phyloP scores from a whole-genome alignment of 1,284 basidiomycete genomes.

The Ceratobasidium theobromae region DNA sequence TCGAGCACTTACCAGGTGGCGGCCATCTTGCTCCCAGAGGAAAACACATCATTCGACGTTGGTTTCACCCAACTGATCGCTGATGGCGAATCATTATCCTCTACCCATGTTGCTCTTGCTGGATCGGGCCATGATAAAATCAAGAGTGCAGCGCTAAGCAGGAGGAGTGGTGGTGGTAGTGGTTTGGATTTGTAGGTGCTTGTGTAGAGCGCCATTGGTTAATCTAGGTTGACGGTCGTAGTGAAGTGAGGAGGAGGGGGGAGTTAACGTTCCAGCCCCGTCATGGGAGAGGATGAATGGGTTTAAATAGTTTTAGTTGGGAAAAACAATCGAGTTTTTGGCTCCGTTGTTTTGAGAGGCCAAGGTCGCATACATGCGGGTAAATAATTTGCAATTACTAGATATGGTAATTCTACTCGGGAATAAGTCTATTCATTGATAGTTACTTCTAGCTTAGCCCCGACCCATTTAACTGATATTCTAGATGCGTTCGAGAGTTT shows the following conservation, averaged over 20 bases:
- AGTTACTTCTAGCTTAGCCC: constrained; percentile 35
- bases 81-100: background rate
- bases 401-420: background rate
- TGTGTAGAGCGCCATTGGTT: background rate
- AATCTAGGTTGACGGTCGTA: background rate
- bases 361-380: background rate
- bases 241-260: no score
- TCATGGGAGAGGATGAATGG: no score
- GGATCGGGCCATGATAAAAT: background rate
- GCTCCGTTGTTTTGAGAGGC: background rate
- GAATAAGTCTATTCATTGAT: constrained; percentile 26
- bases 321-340: background rate
- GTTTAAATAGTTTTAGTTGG: no score
- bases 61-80: background rate
- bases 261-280: no score
- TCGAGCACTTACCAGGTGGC: constrained; percentile 4
- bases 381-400: background rate
- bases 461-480: constrained; percentile 34
- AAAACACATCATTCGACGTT: background rate
- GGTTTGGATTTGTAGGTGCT: background rate
- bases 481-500: constrained; percentile 1
- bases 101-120: background rate
- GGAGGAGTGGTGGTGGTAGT: background rate
- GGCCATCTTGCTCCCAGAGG: constrained; percentile 16
- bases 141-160: background rate